Conservation (phyloP, 495 filamentous ascomycete genomes). For the Parmelia sp. region DNA sequence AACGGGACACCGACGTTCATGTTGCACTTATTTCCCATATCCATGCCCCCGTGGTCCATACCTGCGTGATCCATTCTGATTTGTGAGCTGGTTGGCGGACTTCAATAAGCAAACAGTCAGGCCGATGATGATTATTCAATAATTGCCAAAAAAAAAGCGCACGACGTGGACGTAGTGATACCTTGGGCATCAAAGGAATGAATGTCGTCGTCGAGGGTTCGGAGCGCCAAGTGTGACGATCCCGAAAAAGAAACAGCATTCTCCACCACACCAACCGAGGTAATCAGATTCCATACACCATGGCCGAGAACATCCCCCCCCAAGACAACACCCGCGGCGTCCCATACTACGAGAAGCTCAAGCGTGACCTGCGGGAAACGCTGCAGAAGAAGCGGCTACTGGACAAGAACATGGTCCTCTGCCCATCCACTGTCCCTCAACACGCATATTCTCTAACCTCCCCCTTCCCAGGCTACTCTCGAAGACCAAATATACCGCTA, state of each 20-base stretch:
- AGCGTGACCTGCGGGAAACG: conserved; percentile 60
- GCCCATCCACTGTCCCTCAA: conserved; percentile 11
- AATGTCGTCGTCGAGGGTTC: too few species aligned
- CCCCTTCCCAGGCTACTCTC: conserved; percentile 44
- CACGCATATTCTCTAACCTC: conserved; percentile 10
- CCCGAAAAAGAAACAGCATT: too few species aligned
- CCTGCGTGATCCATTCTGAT: background rate
- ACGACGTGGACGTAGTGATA: too few species aligned
- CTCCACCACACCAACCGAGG: too few species aligned
- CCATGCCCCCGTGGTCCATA: conserved; percentile 33
- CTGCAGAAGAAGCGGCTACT: conserved; percentile 60
- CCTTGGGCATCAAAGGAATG: too few species aligned
- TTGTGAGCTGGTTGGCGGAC: background rate
- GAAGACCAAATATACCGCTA: conserved; percentile 82
- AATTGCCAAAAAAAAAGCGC: too few species aligned
- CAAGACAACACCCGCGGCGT: conserved; percentile 42
- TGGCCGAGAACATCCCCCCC: conserved; percentile 51
- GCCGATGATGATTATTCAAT: too few species aligned
- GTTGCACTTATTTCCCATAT: conserved; percentile 56
- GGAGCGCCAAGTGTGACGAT: too few species aligned
- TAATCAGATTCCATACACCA: conserved; percentile 21
- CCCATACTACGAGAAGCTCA: conserved; percentile 68
- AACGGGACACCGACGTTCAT: conserved; percentile 65
- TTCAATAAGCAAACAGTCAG: background rate
- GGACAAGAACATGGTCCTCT: conserved; percentile 57